Conservation (phyloP, 2,329 filamentous ascomycete species). For the Spiromastix sp. region DNA sequence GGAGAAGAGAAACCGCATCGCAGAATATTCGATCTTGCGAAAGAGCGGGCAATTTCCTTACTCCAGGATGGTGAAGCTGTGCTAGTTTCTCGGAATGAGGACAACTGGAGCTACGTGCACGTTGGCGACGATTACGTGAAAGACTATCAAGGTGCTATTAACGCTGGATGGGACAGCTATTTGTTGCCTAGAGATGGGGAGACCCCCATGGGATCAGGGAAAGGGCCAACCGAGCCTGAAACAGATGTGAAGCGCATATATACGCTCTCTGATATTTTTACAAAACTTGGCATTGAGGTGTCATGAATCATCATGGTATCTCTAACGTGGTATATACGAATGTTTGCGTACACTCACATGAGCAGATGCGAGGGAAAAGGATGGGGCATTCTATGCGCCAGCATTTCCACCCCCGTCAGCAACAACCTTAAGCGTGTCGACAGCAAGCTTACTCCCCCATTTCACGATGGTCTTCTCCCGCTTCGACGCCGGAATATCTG, state of each 20-base stretch:
- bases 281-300: constrained; percentile 4
- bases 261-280: constrained; percentile 6
- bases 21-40: constrained; percentile 30
- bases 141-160: constrained; percentile 28
- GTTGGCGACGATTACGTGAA: constrained; percentile 36
- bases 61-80: constrained; percentile 3
- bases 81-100: not conserved
- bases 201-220: not conserved
- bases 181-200: constrained; percentile 10
- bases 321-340: too few relatives aligned
- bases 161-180: constrained; percentile 27
- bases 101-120: constrained; percentile 26
- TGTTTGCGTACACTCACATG: not conserved
- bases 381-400: constrained; percentile 1
- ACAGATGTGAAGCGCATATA: constrained; percentile 5
- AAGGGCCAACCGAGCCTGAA: not conserved
- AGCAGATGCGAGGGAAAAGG: not conserved
- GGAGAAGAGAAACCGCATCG: constrained; percentile 34
- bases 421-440: constrained; percentile 30
- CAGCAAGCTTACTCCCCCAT: constrained; percentile 33
- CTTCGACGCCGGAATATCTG: constrained; percentile 42
- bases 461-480: constrained; percentile 43
- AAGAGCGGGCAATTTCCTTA: constrained; percentile 18
- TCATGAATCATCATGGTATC: too few relatives aligned
- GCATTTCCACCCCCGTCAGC: constrained; percentile 8